phyloP scores from a whole-genome alignment of 2,329 filamentous ascomycete species.

The Penicillium digitatum region DNA sequence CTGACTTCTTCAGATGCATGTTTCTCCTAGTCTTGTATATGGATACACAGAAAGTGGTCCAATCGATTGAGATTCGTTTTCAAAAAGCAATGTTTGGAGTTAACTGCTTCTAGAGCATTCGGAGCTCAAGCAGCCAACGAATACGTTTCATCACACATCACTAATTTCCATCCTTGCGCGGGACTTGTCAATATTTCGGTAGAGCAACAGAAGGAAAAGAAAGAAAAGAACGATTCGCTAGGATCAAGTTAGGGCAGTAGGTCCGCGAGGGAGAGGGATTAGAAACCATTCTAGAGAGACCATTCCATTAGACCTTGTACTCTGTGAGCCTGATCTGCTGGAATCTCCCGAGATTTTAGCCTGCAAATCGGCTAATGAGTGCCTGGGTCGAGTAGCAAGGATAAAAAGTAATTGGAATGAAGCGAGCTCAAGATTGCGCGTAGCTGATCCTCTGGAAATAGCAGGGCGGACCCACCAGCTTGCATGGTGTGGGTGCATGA shows the following conservation, averaged over 20 bases:
- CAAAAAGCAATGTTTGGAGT: neutral
- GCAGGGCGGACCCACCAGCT: conserved; percentile 10
- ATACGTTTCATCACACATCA: conserved; percentile 78
- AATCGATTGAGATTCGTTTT: neutral
- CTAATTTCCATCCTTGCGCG: conserved; percentile 89
- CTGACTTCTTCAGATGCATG: neutral
- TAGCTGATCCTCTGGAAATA: conserved; percentile 25
- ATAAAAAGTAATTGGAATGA: conserved; percentile 26
- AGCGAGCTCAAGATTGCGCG: conserved; percentile 30
- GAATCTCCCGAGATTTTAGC: conserved; percentile 2
- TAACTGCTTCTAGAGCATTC: neutral
- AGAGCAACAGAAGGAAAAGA: conserved; percentile 38
- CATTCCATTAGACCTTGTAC: conserved; percentile 38
- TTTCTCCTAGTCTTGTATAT: neutral
- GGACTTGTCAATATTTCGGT: conserved; percentile 34
- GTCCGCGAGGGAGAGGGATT: conserved; percentile 45
- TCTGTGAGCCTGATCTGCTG: conserved; percentile 39
- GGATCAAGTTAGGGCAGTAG: conserved; percentile 40
- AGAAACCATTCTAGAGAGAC: conserved; percentile 42
- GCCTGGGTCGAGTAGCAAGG: conserved; percentile 11
- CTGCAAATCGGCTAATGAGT: conserved; percentile 5
- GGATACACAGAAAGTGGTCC: neutral
- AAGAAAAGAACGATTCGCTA: too few relatives aligned
- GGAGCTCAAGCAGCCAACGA: neutral
- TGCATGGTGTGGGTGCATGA: neutral